These are phyloP conservation scores for Trypanosoma conorhini DNA, from an alignment of 208 protist species.

Conservation along the genomic window DNA sequence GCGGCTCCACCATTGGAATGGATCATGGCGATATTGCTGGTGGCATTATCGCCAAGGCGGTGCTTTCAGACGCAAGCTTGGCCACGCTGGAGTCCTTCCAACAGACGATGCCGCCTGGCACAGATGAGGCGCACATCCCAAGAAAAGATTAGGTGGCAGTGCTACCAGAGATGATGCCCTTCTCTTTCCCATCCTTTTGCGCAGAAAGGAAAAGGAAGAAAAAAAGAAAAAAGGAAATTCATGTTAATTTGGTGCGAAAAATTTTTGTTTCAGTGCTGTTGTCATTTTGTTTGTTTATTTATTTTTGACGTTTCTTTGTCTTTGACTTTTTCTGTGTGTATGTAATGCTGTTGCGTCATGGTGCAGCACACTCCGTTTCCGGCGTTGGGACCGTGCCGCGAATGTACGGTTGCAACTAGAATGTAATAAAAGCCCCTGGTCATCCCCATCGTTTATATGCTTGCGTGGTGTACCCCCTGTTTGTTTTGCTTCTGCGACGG, in stretches of 20 bases:
- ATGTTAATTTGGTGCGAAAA: not conserved
- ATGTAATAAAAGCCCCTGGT: not conserved
- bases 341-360: not conserved
- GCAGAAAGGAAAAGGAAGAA: not conserved
- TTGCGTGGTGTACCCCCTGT: too few relatives aligned
- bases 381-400: not conserved
- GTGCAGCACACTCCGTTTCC: not conserved
- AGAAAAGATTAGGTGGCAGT: not conserved
- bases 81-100: constrained; percentile 52
- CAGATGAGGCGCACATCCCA: not conserved
- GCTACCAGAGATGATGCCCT: not conserved
- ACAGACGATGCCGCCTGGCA: constrained; percentile 30
- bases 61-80: constrained; percentile 51
- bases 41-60: constrained; percentile 48
- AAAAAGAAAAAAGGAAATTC: too few relatives aligned
- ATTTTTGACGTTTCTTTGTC: not conserved
- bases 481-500: too few relatives aligned
- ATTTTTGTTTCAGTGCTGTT: not conserved
- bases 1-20: constrained; percentile 58
- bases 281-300: not conserved
- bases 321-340: not conserved
- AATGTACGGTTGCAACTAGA: not conserved
- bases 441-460: not conserved
- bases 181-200: not conserved
- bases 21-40: constrained; percentile 62